Percentiles rank a stretch among this genome's conserved stretches.
Evolutionary conservation across 2,329 filamentous ascomycete genomes (phyloP).

Genomic region (Fusarium coffeatum): DNA sequence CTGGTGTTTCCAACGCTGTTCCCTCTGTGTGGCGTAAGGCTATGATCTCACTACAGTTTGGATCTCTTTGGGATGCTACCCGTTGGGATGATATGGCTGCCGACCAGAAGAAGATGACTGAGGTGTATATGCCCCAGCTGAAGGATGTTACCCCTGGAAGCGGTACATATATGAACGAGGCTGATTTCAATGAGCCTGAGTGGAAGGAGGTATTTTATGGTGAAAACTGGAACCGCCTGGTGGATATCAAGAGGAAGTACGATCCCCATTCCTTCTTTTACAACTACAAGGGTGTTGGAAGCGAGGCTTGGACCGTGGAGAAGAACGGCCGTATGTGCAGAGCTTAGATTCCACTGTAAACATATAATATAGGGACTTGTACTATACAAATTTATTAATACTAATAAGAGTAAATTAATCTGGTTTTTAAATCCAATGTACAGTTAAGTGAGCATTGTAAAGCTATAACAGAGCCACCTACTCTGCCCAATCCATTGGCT

Average conservation of each 20-base stretch:
- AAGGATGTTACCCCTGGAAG: constrained; percentile 54
- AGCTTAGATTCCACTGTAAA: constrained; percentile 32
- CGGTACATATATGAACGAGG: constrained; percentile 65
- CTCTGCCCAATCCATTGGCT: not conserved
- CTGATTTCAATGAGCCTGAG: constrained; percentile 57
- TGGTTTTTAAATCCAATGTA: rapidly evolving
- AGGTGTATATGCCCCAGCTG: constrained; percentile 44
- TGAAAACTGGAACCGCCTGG: constrained; percentile 57
- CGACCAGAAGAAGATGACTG: constrained; percentile 48
- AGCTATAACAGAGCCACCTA: not conserved
- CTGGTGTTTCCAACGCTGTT: constrained; percentile 49
- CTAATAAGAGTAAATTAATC: not conserved
- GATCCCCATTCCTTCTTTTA: constrained; percentile 62
- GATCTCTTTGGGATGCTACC: constrained; percentile 45
- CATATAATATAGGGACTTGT: not conserved
- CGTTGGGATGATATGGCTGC: constrained; percentile 48
- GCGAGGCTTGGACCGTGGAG: constrained; percentile 57
- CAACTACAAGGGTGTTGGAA: constrained; percentile 62
- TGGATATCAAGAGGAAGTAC: constrained; percentile 62
- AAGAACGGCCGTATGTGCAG: constrained; percentile 36
- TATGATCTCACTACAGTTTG: constrained; percentile 48
- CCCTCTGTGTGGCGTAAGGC: constrained; percentile 56
- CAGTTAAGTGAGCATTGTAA: too few relatives aligned
- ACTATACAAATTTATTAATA: not conserved
- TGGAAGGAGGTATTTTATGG: constrained; percentile 61